A percentile compares a stretch with the other conserved stretches of the same genome.
phyloP scores from a whole-genome alignment of 306 rosid species.

The Begonia masoniana region DNA sequence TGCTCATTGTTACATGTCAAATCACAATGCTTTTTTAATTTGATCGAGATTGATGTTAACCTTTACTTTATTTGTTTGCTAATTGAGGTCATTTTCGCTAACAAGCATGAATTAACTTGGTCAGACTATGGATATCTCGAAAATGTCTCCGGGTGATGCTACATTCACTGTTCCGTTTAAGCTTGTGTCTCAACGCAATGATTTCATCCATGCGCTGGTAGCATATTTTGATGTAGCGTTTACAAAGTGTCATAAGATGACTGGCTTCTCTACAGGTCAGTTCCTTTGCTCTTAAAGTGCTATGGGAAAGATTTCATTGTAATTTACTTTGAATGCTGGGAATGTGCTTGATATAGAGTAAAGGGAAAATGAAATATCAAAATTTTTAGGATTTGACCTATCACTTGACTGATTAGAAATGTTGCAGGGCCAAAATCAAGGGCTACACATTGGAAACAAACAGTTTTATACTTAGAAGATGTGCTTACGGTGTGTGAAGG shows the following conservation, averaged over 20 bases:
- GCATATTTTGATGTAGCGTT: constrained; percentile 94
- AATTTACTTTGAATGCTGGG: too few species aligned
- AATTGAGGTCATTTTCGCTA: too few species aligned
- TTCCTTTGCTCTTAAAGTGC: constrained; percentile 9
- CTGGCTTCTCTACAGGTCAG: constrained; percentile 92
- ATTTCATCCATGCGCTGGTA: constrained; percentile 86
- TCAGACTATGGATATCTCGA: constrained; percentile 97
- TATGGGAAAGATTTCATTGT: neutral
- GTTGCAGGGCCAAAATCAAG: constrained; percentile 79
- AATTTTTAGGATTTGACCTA: too few species aligned
- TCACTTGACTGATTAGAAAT: neutral
- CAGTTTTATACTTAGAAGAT: constrained; percentile 87
- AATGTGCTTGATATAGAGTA: too few species aligned
- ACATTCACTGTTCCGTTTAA: constrained; percentile 88
- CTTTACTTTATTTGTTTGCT: constrained; percentile 9
- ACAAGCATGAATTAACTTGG: neutral
- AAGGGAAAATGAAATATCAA: too few species aligned
- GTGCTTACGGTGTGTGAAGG: constrained; percentile 84
- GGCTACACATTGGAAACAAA: constrained; percentile 94
- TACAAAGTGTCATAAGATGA: constrained; percentile 82
- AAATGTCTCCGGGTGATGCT: constrained; percentile 93
- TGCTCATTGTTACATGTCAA: too few species aligned
- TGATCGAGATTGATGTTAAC: too few species aligned
- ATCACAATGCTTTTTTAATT: too few species aligned
- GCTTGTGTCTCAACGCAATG: constrained; percentile 81